These are phyloP conservation scores for Nannizziopsis arthrosporioides DNA, from an alignment of 2,329 filamentous ascomycete genomes.

Conservation along the genomic window DNA sequence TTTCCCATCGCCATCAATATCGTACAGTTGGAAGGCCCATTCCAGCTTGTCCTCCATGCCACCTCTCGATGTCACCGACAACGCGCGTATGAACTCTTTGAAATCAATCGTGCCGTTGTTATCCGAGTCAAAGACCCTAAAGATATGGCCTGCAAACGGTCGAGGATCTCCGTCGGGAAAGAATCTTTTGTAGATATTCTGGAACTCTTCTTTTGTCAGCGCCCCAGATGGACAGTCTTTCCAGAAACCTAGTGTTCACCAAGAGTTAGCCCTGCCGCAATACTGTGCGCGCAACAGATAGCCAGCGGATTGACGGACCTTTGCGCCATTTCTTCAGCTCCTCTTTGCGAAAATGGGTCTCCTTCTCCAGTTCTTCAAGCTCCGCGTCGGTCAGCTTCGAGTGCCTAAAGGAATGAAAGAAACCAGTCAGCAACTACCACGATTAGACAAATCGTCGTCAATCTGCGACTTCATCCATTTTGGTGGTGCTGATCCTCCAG, in stretches of 20 bases:
- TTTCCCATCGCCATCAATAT: conserved; percentile 97
- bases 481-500: not conserved
- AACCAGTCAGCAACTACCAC: conserved; percentile 8
- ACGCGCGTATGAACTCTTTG: conserved; percentile 97
- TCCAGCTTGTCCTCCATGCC: conserved; percentile 99
- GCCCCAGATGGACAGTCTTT: conserved; percentile 97
- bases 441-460: conserved; percentile 1
- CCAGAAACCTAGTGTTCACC: conserved; percentile 59
- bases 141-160: conserved; percentile 96
- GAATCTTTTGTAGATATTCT: conserved; percentile 99
- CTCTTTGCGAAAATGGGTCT: conserved; percentile 99
- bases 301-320: conserved; percentile 49
- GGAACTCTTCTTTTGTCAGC: conserved; percentile 96
- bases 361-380: conserved; percentile 87
- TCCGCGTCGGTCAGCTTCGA: conserved; percentile 97
- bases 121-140: conserved; percentile 97
- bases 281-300: not conserved
- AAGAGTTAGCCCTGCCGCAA: not conserved
- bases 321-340: conserved; percentile 99
- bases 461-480: not conserved
- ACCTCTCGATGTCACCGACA: conserved; percentile 91
- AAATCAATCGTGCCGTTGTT: conserved; percentile 97
- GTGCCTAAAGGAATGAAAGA: conserved; percentile 50
- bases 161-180: conserved; percentile 97
- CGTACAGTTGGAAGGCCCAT: conserved; percentile 98